Base-by-base conservation (phyloP, 805 yeast genomes). In the Yamadazyma olivae region DNA sequence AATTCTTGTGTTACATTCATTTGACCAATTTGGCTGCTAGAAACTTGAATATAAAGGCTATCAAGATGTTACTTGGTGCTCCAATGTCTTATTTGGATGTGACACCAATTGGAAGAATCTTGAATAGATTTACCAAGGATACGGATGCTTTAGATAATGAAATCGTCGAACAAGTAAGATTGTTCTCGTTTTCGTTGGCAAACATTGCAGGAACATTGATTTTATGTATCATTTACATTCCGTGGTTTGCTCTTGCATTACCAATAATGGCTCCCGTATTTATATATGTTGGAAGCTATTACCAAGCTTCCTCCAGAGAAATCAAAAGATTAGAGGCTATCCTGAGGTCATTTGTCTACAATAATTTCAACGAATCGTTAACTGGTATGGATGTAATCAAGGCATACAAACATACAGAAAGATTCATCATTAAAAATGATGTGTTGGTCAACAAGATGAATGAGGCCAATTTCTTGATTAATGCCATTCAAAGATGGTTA, bases 71-170 rank as follows among this genome's bases (percentile, higher is more conserved):
- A 7, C 61, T 88, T 40, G 79, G 78, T 41, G 80, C 91, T 2
- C 95, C 95, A 30, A 85, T 86, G 90, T 60, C 79, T 0, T 89
- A 76, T 53, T 70, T 87, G 59, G 96, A 89, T 52, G 77, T 86
- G 7, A 84, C 95, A 0, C 96, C 96, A 15, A 72, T 85, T 66
- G 96, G 96, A 2, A 71, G 96, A 46, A 80, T 88, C 40, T 64
- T 89, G 55, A 88, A 87, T 61, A 69, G 95, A 46, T 87, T 87
- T 56, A 86, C 95, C 2, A 86, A 86, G 49, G 96, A 88, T 57
- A 83, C 93, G 0, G 95, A 88, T 54, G 77, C 80, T 6, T 63
- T 86, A 54, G 95, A 88, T 52, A 86, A 85, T 53, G 91, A 83
- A 57, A 63, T 87, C 40, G 74, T 78, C 35, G 88, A 83, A 54